Conservation (phyloP, 2,329 filamentous ascomycete species). For the Fusarium redolens region DNA sequence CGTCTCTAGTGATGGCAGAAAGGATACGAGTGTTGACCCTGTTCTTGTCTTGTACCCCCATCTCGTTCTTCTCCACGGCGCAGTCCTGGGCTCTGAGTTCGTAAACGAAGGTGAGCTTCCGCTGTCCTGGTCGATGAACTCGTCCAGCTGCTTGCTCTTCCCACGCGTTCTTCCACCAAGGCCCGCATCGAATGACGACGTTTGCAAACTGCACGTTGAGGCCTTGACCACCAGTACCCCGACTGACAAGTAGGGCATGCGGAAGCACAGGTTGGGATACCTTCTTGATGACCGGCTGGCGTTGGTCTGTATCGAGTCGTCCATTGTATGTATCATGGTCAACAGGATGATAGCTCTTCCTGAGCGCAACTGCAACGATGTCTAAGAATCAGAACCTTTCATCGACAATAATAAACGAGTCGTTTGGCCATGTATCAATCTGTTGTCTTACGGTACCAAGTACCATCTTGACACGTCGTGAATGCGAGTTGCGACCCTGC, state of each 20-base stretch:
- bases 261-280: neutral
- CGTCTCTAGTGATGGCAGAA: neutral
- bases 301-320: neutral
- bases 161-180: neutral
- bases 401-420: no score
- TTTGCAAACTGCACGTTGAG: neutral
- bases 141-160: neutral
- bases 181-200: neutral
- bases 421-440: neutral
- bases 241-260: neutral
- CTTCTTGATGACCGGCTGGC: no score
- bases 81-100: neutral
- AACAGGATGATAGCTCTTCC: neutral
- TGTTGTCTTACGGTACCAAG: neutral
- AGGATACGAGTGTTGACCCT: neutral
- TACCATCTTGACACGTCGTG: neutral
- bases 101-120: neutral
- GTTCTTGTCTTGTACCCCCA: neutral
- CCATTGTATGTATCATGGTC: neutral
- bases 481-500: neutral
- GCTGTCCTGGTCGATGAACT: neutral
- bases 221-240: neutral
- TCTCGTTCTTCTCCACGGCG: neutral
- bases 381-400: neutral
- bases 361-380: neutral